Evolutionary conservation across 2,329 filamentous ascomycete genomes (phyloP), one percentile per base, ranked within the genome.

Genomic region (Tolypocladium ophioglossoides): DNA sequence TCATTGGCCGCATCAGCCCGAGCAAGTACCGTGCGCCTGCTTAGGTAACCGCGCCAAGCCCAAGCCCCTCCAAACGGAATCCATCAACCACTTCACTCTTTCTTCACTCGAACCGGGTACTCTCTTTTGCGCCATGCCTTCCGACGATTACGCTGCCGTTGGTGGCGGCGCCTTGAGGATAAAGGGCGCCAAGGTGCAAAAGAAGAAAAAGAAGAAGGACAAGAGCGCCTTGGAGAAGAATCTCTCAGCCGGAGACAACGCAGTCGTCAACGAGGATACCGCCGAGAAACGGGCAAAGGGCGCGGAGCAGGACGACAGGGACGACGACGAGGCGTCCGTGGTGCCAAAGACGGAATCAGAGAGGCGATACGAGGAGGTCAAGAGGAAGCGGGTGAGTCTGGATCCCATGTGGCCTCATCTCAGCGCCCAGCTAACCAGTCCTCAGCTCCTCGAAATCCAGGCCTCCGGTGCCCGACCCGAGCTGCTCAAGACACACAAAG

Each of bases 401-500:
- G 11, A 30, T 32, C 34, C 32, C 11, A 16, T 37, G 32, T 34
- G 32, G 7, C 11, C 20, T 11, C 7, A 6, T 11, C 32, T 50
- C 48, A 2, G 48, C 51, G 11, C 12, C 9, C 20, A 14, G n/a
- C 48, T 57, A 20, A 59, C 52, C 16, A 32, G 48, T n/a, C 9
- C 55, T 57, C 61, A 94, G 89, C 75, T 97, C 63, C 83, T 94
- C 62, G 86, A 96, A 64, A 78, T 90, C 47, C 85, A 87, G 66
- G 72, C 75, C 4, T 75, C 77, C 2, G 72, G 72, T 8, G 68
- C 75, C 9, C 70, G 77, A 50, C 83, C 86, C 16, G 91, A 96
- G 68, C 86, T 95, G 18, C 82, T 92, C 61, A 97, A 96, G 77
- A 95, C 91, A 34, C 94, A 99, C 71, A 97, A 97, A 69, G 89